These are phyloP conservation scores for Fomitopsis pinicola DNA, from an alignment of 1,284 basidiomycete genomes.

Conservation along the genomic window DNA sequence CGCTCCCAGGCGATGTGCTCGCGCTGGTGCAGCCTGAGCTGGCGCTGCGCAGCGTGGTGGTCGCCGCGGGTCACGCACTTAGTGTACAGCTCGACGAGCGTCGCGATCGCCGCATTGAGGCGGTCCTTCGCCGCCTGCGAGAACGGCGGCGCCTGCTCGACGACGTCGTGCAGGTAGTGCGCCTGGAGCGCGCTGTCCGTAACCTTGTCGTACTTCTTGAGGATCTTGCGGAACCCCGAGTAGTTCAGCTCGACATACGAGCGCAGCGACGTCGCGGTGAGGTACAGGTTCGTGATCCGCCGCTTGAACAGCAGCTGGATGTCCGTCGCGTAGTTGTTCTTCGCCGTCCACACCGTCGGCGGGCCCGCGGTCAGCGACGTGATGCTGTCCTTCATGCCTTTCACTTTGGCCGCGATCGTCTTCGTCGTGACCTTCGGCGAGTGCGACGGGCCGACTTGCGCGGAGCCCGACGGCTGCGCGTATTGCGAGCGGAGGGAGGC, in stretches of 20 bases:
- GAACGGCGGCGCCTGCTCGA: slow-evolving; percentile 75
- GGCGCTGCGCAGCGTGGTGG: slow-evolving; percentile 65
- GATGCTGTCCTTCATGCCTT: slow-evolving; percentile 47
- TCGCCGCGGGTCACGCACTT: slow-evolving; percentile 86
- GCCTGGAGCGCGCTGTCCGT: slow-evolving; percentile 83
- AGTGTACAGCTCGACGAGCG: slow-evolving; percentile 76
- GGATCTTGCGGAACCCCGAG: slow-evolving; percentile 92
- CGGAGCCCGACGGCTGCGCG: slow-evolving; percentile 9
- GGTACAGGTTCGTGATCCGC: slow-evolving; percentile 85
- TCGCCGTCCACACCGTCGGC: slow-evolving; percentile 77
- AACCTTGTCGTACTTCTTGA: slow-evolving; percentile 99
- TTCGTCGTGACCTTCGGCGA: slow-evolving; percentile 30
- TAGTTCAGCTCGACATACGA: slow-evolving; percentile 95
- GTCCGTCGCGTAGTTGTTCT: slow-evolving; percentile 84
- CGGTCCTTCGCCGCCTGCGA: slow-evolving; percentile 57
- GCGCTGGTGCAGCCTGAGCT: slow-evolving; percentile 85
- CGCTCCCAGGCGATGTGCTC: slow-evolving; percentile 95
- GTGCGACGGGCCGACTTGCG: slow-evolving; percentile 5
- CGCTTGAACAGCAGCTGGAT: slow-evolving; percentile 90
- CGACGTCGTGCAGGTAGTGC: slow-evolving; percentile 71
- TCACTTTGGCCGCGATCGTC: slow-evolving; percentile 43
- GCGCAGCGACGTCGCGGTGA: slow-evolving; percentile 77
- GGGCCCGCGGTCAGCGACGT: slow-evolving; percentile 30
- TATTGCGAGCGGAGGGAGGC: slow-evolving; percentile 28
- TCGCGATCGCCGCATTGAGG: slow-evolving; percentile 58